A percentile compares a stretch with the other conserved stretches of the same genome.
phyloP scores from a whole-genome alignment of 768 basidiomycete genomes.

The Nidularia pulvinata region DNA sequence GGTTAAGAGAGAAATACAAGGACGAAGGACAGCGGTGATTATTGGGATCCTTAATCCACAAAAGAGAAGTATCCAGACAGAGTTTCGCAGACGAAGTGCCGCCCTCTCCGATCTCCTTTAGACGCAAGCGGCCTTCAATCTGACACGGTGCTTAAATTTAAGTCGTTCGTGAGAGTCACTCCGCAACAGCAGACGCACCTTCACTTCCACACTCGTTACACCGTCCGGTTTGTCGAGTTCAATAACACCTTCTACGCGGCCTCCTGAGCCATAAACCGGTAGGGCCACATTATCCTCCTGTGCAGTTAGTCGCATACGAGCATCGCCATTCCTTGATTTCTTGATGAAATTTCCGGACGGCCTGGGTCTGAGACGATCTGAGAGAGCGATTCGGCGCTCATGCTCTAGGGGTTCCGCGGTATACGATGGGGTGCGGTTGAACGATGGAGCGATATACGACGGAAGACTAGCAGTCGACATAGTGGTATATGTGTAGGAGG shows the following conservation, averaged over 20 bases:
- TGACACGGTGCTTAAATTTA: conserved; percentile 17
- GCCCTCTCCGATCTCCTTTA: conserved; percentile 70
- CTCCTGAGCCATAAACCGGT: conserved; percentile 59
- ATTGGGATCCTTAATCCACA: conserved; percentile 56
- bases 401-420: conserved; percentile 49
- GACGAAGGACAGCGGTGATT: conserved; percentile 47
- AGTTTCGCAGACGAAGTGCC: conserved; percentile 53
- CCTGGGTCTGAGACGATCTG: conserved; percentile 32
- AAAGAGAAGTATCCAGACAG: conserved; percentile 45
- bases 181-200: conserved; percentile 34
- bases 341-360: conserved; percentile 55
- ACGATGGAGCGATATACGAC: conserved; percentile 37
- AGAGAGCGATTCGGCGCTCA: conserved; percentile 54
- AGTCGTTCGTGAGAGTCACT: neutral
- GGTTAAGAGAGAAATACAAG: conserved; percentile 50
- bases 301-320: conserved; percentile 47
- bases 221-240: conserved; percentile 55
- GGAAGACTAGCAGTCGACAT: conserved; percentile 62
- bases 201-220: conserved; percentile 61
- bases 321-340: conserved; percentile 51
- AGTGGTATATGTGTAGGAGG: conserved; percentile 3
- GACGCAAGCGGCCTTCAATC: conserved; percentile 59
- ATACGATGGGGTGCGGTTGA: conserved; percentile 44
- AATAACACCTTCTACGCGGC: conserved; percentile 53
- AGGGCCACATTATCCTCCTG: conserved; percentile 49